These are phyloP conservation scores for Gastrolobium villosum DNA, from an alignment of 306 rosid genomes.

Conservation along the genomic window DNA sequence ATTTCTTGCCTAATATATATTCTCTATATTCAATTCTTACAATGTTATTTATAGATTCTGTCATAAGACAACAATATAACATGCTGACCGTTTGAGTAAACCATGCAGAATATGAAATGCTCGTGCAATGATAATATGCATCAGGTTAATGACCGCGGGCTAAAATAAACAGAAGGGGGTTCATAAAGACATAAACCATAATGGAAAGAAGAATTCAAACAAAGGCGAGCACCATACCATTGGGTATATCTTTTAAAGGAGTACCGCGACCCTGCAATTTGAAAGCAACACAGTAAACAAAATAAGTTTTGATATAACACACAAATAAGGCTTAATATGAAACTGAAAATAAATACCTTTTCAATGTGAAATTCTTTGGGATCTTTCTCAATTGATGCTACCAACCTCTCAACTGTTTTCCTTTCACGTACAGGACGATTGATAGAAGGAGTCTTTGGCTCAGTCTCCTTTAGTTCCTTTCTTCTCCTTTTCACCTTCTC, in stretches of 20 bases:
- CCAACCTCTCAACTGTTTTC: constrained; percentile 96
- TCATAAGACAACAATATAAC: no score
- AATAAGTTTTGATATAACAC: constrained; percentile 15
- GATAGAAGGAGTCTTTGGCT: constrained; percentile 76
- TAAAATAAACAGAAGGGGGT: background rate
- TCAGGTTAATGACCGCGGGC: background rate
- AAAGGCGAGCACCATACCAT: constrained; percentile 52
- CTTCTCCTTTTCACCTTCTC: constrained; percentile 62
- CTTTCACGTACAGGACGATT: constrained; percentile 98
- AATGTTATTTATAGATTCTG: no score
- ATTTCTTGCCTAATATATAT: no score
- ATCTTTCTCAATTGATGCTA: constrained; percentile 81
- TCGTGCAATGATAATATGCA: background rate
- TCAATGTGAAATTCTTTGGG: constrained; percentile 79
- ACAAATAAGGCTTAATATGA: background rate
- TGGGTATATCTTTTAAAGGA: constrained; percentile 79
- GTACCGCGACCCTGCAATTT: no score
- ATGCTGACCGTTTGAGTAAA: background rate
- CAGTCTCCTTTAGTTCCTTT: constrained; percentile 61
- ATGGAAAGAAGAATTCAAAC: background rate
- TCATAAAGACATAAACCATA: background rate
- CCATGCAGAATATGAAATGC: background rate
- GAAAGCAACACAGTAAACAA: constrained; percentile 19
- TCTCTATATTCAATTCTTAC: no score
- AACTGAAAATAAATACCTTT: constrained; percentile 59